Conservation (phyloP, 2,329 filamentous ascomycete species). For the Venturia asperata region DNA sequence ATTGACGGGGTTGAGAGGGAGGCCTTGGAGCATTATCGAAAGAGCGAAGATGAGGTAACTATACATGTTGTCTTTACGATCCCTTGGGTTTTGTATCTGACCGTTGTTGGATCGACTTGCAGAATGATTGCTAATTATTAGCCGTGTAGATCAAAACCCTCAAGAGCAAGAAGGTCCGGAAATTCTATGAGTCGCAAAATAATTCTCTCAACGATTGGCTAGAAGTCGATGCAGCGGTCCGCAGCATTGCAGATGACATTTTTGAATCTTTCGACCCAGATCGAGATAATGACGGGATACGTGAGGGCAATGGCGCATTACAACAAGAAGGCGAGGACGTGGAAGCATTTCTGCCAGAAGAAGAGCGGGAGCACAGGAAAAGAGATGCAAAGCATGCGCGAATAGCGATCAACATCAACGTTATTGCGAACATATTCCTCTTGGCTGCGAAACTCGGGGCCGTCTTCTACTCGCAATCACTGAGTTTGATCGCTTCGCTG, state of each 20-base stretch:
- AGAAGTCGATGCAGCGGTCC: conserved; percentile 52
- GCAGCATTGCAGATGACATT: conserved; percentile 50
- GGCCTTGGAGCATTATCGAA: conserved; percentile 44
- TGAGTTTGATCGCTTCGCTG: conserved; percentile 48
- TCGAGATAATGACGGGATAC: conserved; percentile 46
- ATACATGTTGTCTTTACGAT: not conserved
- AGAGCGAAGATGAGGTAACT: conserved; percentile 42
- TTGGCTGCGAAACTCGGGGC: conserved; percentile 50
- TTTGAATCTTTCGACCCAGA: conserved; percentile 56
- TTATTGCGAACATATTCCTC: conserved; percentile 53
- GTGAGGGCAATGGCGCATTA: conserved; percentile 45
- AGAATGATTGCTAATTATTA: not conserved
- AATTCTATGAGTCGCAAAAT: conserved; percentile 51
- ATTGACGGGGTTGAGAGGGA: conserved; percentile 41
- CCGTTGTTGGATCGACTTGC: not conserved
- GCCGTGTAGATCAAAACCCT: conserved; percentile 42
- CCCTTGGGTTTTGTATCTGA: not conserved
- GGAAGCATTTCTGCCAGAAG: conserved; percentile 49
- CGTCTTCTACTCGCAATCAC: conserved; percentile 49
- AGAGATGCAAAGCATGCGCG: conserved; percentile 44
- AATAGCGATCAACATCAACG: conserved; percentile 55
- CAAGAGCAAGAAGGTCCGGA: conserved; percentile 45
- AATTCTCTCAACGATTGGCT: conserved; percentile 50
- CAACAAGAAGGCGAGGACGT: conserved; percentile 44
- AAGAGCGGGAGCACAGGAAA: conserved; percentile 44